Conservation (phyloP, 2,329 filamentous ascomycete species). For the Paraconiothyrium brasiliense region DNA sequence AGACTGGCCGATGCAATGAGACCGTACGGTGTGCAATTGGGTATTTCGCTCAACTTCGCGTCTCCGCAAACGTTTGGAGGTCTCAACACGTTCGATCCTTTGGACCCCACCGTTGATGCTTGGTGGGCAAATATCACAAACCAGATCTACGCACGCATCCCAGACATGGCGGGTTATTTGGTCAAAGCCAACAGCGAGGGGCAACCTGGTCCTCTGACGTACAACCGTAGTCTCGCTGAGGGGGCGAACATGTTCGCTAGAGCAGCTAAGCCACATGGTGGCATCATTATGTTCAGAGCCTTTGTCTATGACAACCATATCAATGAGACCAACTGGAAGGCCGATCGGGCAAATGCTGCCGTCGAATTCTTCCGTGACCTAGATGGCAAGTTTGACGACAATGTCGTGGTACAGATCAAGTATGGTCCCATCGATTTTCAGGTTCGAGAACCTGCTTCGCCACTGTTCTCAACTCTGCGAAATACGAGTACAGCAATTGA, state of each 20-base stretch:
- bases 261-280: slow-evolving; percentile 91
- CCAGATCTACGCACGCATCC: slow-evolving; percentile 67
- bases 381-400: slow-evolving; percentile 73
- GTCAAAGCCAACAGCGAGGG: slow-evolving; percentile 79
- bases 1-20: slow-evolving; percentile 72
- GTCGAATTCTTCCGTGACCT: slow-evolving; percentile 72
- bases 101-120: slow-evolving; percentile 66
- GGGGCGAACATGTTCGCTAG: slow-evolving; percentile 79
- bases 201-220: slow-evolving; percentile 73
- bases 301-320: slow-evolving; percentile 73
- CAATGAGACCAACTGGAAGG: slow-evolving; percentile 68
- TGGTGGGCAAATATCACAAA: slow-evolving; percentile 72
- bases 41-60: slow-evolving; percentile 74
- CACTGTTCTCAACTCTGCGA: slow-evolving; percentile 66
- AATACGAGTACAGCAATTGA: slow-evolving; percentile 67
- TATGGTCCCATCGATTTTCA: slow-evolving; percentile 80
- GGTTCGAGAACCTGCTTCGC: slow-evolving; percentile 72
- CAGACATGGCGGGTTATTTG: slow-evolving; percentile 74
- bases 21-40: slow-evolving; percentile 72
- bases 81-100: slow-evolving; percentile 70
- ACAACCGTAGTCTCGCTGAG: slow-evolving; percentile 74
- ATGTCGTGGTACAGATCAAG: slow-evolving; percentile 77
- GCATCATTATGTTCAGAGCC: slow-evolving; percentile 78
- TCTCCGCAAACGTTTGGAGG: slow-evolving; percentile 66
- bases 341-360: slow-evolving; percentile 74